A percentile compares a stretch with the other conserved stretches of the same genome.
phyloP scores from a whole-genome alignment of 2,329 filamentous ascomycete genomes.

The Tolypocladium tropicale region DNA sequence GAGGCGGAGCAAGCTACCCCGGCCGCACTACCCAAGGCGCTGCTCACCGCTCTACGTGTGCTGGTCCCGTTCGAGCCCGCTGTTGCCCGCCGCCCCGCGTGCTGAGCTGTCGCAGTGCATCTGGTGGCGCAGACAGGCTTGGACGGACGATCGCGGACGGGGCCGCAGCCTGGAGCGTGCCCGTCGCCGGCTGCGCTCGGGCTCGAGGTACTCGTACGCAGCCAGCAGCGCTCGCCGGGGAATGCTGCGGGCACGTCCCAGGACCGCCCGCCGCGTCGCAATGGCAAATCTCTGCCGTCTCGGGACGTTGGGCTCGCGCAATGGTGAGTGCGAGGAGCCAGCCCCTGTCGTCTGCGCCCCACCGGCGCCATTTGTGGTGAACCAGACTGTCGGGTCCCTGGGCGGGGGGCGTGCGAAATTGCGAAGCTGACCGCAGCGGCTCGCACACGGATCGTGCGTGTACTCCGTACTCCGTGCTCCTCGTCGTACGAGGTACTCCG shows the following conservation, averaged over 20 bases:
- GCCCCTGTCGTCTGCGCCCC: neutral
- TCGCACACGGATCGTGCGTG: no score
- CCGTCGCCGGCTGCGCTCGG: neutral
- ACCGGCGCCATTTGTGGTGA: conserved; percentile 7
- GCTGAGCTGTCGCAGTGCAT: neutral
- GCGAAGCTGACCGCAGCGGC: no score
- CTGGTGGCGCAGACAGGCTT: neutral
- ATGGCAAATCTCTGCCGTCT: neutral
- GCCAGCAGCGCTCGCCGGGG: neutral
- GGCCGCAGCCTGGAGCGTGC: neutral
- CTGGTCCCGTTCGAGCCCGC: neutral
- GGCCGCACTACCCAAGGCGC: neutral
- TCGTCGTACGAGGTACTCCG: no score
- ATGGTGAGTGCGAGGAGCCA: no score
- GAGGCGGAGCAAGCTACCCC: neutral
- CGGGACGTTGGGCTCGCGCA: neutral
- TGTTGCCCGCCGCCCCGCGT: neutral
- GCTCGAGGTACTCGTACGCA: neutral
- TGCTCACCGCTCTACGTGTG: neutral
- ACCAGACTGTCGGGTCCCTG: conserved; percentile 12
- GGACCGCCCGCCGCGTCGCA: neutral
- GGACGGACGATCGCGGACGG: neutral
- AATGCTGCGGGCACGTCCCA: neutral
- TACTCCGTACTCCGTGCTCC: no score
- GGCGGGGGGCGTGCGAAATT: conserved; percentile 3